Evolutionary conservation across 192 early-diverging fungal genomes (phyloP), one percentile per base, ranked within the genome.

Genomic region (Coemansia sp.): DNA sequence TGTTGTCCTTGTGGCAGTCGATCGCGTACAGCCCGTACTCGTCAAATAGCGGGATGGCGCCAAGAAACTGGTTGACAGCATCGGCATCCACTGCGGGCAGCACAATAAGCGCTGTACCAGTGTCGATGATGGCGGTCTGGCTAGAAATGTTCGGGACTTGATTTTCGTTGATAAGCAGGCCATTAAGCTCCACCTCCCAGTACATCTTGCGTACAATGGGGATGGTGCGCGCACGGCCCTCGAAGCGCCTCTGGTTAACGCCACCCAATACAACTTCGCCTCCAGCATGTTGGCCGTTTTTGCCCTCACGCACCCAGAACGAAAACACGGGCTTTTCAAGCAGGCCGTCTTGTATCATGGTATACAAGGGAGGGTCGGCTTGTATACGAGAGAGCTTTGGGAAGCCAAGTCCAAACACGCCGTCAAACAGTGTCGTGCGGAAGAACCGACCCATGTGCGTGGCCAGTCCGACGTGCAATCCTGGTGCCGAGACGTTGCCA

Each of bases 381-480:
- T 81, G 83, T 15, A 78, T 73, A 9, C 81, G 77, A 4, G 84
- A 72, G 27, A 84, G 77, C 9, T 74, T 69, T 5, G 84, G 78
- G 62, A 86, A 87, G 4, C 85, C 86, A 12, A 89, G 68, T 27
- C 87, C 87, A 62, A 89, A 75, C 10, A 89, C 86, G 7, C 87
- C 87, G 64, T 89, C 87, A 41, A 89, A 83, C 14, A 74, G 82
- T 1, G 81, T 66, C 0, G 77, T 76, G 15, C 72, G 73, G 50
- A 86, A 85, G 48, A 84, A 85, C 32, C 70, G 74, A 21, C 75
- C 72, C 72, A 85, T 82, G 39, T 85, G 72, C 10, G 74, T 82
- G 6, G 84, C 82, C 59, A 85, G 55, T 0, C 85, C 86, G 39
- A 89, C 83, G 5, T 80, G 78, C 59, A 86, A 73, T 4, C 36